Evolutionary conservation across 139 green algal species (phyloP).

Genomic region (Desmodesmus armatus): DNA sequence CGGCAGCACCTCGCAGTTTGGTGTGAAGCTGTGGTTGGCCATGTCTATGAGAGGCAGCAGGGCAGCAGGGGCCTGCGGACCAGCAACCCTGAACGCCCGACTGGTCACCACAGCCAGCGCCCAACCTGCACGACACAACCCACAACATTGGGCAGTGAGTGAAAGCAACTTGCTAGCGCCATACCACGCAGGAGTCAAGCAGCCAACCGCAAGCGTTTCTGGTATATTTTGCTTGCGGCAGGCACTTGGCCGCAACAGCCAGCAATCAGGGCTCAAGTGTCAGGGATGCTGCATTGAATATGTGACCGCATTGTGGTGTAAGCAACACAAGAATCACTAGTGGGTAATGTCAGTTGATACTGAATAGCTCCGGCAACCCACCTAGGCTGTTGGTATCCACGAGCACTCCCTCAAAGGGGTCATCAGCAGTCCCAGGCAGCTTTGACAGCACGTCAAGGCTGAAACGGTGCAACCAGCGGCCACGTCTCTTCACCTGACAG

Average conservation of each 20-base stretch:
- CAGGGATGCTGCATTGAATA: not conserved
- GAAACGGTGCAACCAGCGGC: constrained; percentile 76
- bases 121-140: no score
- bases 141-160: not conserved
- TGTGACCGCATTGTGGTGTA: not conserved
- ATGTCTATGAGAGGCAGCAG: constrained; percentile 90
- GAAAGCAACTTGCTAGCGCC: not conserved
- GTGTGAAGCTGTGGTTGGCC: constrained; percentile 81
- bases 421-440: constrained; percentile 58
- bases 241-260: no score
- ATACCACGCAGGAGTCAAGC: not conserved
- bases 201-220: no score
- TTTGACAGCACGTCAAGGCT: constrained; percentile 58
- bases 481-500: constrained; percentile 75
- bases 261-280: not conserved
- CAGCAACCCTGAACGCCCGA: constrained; percentile 78
- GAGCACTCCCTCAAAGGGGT: constrained; percentile 69
- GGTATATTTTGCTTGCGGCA: no score
- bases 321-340: not conserved
- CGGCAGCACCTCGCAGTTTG: constrained; percentile 71
- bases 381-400: constrained; percentile 82
- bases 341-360: not conserved
- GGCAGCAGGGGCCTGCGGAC: constrained; percentile 68
- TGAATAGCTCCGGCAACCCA: constrained; percentile 17
- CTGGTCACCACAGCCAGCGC: constrained; percentile 78